phyloP scores from a whole-genome alignment of 345 rosid species.

The Litchi chinensis region DNA sequence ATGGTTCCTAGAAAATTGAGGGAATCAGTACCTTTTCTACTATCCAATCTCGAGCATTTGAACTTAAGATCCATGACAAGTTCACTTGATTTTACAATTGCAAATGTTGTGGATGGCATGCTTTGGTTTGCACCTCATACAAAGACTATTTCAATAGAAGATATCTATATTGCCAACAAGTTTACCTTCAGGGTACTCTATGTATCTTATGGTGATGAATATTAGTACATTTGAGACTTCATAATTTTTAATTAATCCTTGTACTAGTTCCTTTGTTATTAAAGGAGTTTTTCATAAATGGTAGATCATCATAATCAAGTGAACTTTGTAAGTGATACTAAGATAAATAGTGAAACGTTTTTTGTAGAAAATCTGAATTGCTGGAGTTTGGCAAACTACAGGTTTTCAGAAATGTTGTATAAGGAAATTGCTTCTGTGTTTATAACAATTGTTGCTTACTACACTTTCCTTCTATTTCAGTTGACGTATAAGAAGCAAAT shows the following conservation, averaged over 20 bases:
- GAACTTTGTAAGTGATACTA: too few relatives aligned
- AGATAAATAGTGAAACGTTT: too few relatives aligned
- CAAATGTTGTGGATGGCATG: background rate
- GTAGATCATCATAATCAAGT: too few relatives aligned
- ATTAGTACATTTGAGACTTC: too few relatives aligned
- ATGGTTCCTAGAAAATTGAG: background rate
- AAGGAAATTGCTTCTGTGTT: too few relatives aligned
- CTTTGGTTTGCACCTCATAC: constrained; percentile 9
- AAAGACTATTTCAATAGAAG: background rate
- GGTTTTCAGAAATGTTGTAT: too few relatives aligned
- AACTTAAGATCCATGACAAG: background rate
- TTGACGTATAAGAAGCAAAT: background rate
- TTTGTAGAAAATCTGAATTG: too few relatives aligned
- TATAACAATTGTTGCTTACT: background rate
- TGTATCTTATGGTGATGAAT: background rate
- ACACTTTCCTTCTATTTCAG: background rate
- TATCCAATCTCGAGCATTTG: background rate
- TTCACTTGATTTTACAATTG: background rate
- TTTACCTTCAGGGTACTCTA: background rate
- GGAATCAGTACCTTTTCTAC: background rate
- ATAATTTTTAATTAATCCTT: too few relatives aligned
- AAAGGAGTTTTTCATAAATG: too few relatives aligned
- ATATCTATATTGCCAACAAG: too few relatives aligned
- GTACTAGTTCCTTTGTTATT: too few relatives aligned
- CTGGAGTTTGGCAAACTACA: too few relatives aligned